Base-by-base conservation (phyloP, 2,329 filamentous ascomycete genomes). In the Pestalotiopsis fici region DNA sequence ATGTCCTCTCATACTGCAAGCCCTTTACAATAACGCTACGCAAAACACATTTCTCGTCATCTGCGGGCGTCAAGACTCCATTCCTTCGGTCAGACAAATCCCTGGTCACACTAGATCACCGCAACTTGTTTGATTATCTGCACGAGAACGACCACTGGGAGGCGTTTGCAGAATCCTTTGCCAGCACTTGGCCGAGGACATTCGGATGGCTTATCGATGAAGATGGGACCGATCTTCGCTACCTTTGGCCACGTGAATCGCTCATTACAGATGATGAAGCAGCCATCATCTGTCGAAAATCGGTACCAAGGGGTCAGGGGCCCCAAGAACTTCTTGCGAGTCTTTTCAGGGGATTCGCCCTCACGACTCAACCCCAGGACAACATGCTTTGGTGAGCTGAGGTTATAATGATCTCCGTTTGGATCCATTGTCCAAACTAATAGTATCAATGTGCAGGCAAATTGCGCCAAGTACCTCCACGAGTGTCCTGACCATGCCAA, bases 311-410 rank as follows among this genome's bases (percentile, higher is more conserved):
- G 18, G 39, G 39, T 43, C 6, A 54, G 5, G 43, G 56, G 3
- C 11, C n/a, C 11, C 65, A 65, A 28, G 23, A 43, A 5, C 47
- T 67, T 13, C 57, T 67, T 6, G 55, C 23, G 47, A 50, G n/a
- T 55, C 50, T 55, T n/a, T 55, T 55, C n/a, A 15, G 12, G 12
- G 50, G 50, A 21, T 55, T 65, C 4, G 43, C 65, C 12, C 55
- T 65, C n/a, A 62, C 27, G 18, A 56, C 65, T 54, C 5, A 18
- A 21, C 65, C 67, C 57, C 60, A 65, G 37, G 65, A 69, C 59
- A 60, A 69, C 25, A 28, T 69, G 61, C 35, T 69, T 11, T 67
- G 67, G 67, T 69, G 39, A 62, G 62, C 64, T 27, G n/a, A n/a
- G 23, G n/a, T n/a, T 55, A 23, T 2, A 15, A 55, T 18, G 4